Evolutionary conservation across 768 basidiomycete genomes (phyloP), one percentile per base, ranked within the genome.

Genomic region (Boletus tylopilopsis): DNA sequence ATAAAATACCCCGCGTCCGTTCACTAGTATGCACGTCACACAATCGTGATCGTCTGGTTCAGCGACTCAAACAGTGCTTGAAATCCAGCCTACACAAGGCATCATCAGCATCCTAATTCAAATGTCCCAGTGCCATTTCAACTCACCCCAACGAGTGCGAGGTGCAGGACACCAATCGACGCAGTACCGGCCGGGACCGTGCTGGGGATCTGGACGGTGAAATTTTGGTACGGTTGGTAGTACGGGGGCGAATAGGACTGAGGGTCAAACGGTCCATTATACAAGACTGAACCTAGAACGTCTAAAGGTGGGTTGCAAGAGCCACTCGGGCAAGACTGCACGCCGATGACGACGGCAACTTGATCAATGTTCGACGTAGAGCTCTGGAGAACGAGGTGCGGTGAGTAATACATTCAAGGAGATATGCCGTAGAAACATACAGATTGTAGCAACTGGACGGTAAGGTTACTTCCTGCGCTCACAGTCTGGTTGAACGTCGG

Each of bases 161-260:
- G 45, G 55, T 75, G 73, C 8, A 60, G 62, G 3, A 74, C 70
- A 16, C 63, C 64, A 18, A 77, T 53, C 54, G 68, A 60, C 7
- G 71, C 72, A 30, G 56, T 46, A 5, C 75, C 74, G 25, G 54
- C 45, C 1, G 56, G 0, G 9, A 60, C 16, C 4, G 19, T 39
- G 22, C 62, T 41, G 2, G 77, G 77, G 12, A 79, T 58, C 29
- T 62, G 61, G 5, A 79, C 66, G 4, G 73, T 70, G 50, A 76
- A 74, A 54, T 77, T 76, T 47, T 79, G 64, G 61, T 75, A 71
- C 11, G 76, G 75, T n/a, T n/a, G n/a, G n/a, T n/a, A 30, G 29
- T 8, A 34, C 16, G 33, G 8, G 8, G 33, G n/a, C 33, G 8
- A 13, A 18, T 34, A 16, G 33, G n/a, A 60, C 49, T 71, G 54